Evolutionary conservation across 768 basidiomycete genomes (phyloP), one percentile per base, ranked within the genome.

Genomic region (Amanita polypyramis): DNA sequence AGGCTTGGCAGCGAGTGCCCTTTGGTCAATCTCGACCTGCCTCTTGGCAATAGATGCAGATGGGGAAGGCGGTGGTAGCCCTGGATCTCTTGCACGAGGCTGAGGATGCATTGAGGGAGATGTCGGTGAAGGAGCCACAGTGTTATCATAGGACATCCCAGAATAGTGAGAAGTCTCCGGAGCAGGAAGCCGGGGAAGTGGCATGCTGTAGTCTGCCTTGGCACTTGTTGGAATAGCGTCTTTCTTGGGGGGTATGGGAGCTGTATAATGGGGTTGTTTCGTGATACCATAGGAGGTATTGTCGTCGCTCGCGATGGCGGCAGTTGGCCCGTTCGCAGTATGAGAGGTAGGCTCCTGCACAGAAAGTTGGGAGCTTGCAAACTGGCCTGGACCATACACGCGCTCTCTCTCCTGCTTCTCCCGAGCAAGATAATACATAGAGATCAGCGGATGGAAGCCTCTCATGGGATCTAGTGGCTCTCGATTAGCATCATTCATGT

Each of bases 321-420:
- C 9, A 12, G 32, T 8, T 8, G 55, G 50, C 1, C 44, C 44
- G n/a, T 45, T 45, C 12, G 45, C 51, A 44, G 49, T 48, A 42
- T 50, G 47, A 23, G 29, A 7, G 32, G 30, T 15, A 34, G 39
- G 14, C 15, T 62, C 70, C 10, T 57, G 57, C 12, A 88, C 60
- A 20, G 82, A 85, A 9, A 93, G 66, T 60, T 94, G 91, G 0
- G 93, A 96, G 46, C 79, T 86, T 2, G 96, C 96, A 64, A 99
- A 99, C 53, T 88, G 82, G 3, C 93, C 93, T 0, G 83, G 82
- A 0, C 95, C 96, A 63, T 94, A 98, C 5, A 99, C 87, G 44
- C 78, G 75, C 56, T 99, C 96, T 47, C 96, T 73, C 60, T 98
- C 93, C 59, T 93, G 72, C 73, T 97, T 98, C 70, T 99, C 96